Base-by-base conservation (phyloP, 352 stramenopile species). In the Phytophthora podocarpi region DNA sequence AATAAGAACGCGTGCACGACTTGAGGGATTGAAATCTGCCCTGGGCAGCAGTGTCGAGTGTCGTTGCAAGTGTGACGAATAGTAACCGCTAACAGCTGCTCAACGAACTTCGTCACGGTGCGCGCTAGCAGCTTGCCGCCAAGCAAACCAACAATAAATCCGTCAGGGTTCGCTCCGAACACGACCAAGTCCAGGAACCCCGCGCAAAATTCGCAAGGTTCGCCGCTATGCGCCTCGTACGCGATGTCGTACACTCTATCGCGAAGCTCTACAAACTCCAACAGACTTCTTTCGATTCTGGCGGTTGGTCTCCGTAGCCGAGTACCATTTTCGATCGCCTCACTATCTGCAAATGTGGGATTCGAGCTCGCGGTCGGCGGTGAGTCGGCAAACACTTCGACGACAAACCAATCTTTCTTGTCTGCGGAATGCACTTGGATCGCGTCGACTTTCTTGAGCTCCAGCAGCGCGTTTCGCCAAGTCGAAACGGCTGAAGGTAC, bases 1-100 rank as follows among this genome's bases (percentile, higher is more conserved):
- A 77, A 74, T 13, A 72, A 13, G 52, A 77, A 77, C n/a, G 54
- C 21, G 32, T 69, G 55, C 27, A 77, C 49, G 20, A 74, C 13
- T 47, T 64, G 69, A 34, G 69, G 64, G 27, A 68, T 45, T 15
- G 36, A 26, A n/a, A 36, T 62, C 40, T 74, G 50, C 4, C 43
- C 64, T n/a, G 39, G n/a, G 27, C 64, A 77, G 24, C 31, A 58
- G n/a, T 46, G 18, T 34, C 50, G 54, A 23, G 30, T 43, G 20
- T 64, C 53, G 11, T 26, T 51, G 8, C 23, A 34, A 3, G 41
- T 64, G 6, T 58, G 53, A 18, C 62, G 32, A 21, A 59, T 27
- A 3, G 52, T 66, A 3, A 65, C 11, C 16, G 28, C 15, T 5
- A 74, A 18, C 21, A 74, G 10, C 15, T 58, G 49, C 10, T 57